A percentile compares a stretch with the other conserved stretches of the same genome.
These are phyloP conservation scores for Annulohypoxylon nitens DNA, from an alignment of 495 filamentous ascomycete species.

Conservation along the genomic window DNA sequence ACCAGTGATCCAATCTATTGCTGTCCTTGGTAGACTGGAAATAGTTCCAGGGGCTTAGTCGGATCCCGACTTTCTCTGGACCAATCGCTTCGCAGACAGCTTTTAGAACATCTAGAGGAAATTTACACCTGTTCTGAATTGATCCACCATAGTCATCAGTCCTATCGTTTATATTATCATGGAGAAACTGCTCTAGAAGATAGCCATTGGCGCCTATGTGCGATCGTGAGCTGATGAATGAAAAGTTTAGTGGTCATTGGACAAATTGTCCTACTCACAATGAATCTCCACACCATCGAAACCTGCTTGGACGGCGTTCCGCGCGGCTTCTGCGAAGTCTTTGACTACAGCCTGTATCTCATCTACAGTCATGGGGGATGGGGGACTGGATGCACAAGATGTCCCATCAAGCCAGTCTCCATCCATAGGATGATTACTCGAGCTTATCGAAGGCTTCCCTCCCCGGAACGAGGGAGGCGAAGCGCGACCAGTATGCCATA, in stretches of 20 bases:
- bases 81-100: slow-evolving; percentile 71
- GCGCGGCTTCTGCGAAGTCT: slow-evolving; percentile 69
- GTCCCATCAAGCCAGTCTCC: slow-evolving; percentile 45
- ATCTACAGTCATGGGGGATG: slow-evolving; percentile 62
- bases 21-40: slow-evolving; percentile 72
- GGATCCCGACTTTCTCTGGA: slow-evolving; percentile 67
- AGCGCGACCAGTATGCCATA: slow-evolving; percentile 73
- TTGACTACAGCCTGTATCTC: slow-evolving; percentile 67
- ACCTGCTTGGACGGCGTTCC: slow-evolving; percentile 71
- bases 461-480: slow-evolving; percentile 59
- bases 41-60: slow-evolving; percentile 70
- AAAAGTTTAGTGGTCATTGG: slow-evolving; percentile 68
- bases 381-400: slow-evolving; percentile 59
- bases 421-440: slow-evolving; percentile 46
- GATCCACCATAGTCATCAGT: slow-evolving; percentile 72
- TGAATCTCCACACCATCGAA: slow-evolving; percentile 83
- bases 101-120: slow-evolving; percentile 67
- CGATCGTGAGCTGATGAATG: slow-evolving; percentile 58
- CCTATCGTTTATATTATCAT: slow-evolving; percentile 68
- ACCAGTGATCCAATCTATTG: slow-evolving; percentile 70
- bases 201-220: slow-evolving; percentile 72
- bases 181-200: slow-evolving; percentile 74
- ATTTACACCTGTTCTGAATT: slow-evolving; percentile 70
- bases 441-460: slow-evolving; percentile 53
- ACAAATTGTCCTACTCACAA: slow-evolving; percentile 71